Evolutionary conservation across 208 protist species (phyloP).

Genomic region (Borovskyia barvae): DNA sequence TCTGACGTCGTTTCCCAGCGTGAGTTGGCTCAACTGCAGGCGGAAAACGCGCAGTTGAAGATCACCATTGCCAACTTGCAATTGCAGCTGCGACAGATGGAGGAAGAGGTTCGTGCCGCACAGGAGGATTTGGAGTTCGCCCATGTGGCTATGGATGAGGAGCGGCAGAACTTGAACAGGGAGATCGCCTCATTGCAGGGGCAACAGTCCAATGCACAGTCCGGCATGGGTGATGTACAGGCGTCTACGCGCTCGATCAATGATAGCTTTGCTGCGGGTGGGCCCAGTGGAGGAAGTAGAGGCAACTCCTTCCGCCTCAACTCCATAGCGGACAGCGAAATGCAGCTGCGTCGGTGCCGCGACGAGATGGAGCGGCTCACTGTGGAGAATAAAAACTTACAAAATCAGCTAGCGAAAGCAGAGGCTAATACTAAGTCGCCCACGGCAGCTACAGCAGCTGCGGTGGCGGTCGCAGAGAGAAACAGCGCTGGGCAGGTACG

Average conservation of each 20-base stretch:
- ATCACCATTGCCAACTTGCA: slow-evolving; percentile 43
- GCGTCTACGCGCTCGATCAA: not conserved
- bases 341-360: slow-evolving; percentile 32
- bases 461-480: not conserved
- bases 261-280: slow-evolving; percentile 5
- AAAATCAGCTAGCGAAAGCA: slow-evolving; percentile 7
- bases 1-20: slow-evolving; percentile 9
- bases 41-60: slow-evolving; percentile 61
- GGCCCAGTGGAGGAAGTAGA: not conserved
- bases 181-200: slow-evolving; percentile 33
- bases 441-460: not conserved
- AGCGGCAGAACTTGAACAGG: slow-evolving; percentile 34
- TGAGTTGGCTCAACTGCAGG: slow-evolving; percentile 39
- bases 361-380: slow-evolving; percentile 46
- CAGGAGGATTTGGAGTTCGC: slow-evolving; percentile 24
- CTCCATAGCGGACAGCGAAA: slow-evolving; percentile 28
- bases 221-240: slow-evolving; percentile 4
- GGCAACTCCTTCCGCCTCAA: slow-evolving; percentile 18
- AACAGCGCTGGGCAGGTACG: slow-evolving; percentile 5
- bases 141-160: slow-evolving; percentile 24
- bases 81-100: slow-evolving; percentile 33
- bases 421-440: not conserved
- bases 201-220: not conserved
- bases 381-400: slow-evolving; percentile 25
- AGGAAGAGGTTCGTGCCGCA: slow-evolving; percentile 38